Conservation (phyloP, 257 asterid genomes). For the Anisodus tanguticus region DNA sequence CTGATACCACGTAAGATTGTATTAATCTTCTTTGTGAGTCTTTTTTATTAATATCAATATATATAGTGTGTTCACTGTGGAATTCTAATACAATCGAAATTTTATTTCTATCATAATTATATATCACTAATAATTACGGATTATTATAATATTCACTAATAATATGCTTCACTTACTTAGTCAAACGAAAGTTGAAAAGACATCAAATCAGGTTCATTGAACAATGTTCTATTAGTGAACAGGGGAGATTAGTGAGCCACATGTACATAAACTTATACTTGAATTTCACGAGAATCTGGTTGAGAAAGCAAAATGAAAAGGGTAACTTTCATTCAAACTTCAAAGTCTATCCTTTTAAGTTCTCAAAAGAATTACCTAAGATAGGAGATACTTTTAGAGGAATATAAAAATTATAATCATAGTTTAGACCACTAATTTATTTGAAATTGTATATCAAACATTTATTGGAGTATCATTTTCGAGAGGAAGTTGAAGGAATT, state of each 20-base stretch:
- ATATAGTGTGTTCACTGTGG: too few species aligned
- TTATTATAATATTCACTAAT: too few species aligned
- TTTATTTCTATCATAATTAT: too few species aligned
- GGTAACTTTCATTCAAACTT: too few species aligned
- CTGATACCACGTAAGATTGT: too few species aligned
- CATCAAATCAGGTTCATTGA: too few species aligned
- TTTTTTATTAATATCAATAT: too few species aligned
- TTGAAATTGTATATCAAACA: not conserved
- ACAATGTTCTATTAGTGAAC: too few species aligned
- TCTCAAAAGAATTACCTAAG: not conserved
- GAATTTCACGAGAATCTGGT: constrained; percentile 5
- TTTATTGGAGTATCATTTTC: not conserved
- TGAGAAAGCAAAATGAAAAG: not conserved
- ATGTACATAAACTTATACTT: not conserved
- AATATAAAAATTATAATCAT: not conserved
- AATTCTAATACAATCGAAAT: too few species aligned
- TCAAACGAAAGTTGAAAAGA: not conserved
- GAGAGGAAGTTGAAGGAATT: too few species aligned
- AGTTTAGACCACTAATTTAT: not conserved
- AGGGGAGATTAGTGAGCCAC: not conserved
- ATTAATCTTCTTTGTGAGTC: too few species aligned
- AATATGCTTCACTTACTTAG: not conserved
- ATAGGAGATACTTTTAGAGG: not conserved
- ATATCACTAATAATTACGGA: too few species aligned
- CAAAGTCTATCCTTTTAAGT: not conserved